Evolutionary conservation across 495 filamentous ascomycete species (phyloP).

Genomic region (Hyphodiscus hymeniophilus): DNA sequence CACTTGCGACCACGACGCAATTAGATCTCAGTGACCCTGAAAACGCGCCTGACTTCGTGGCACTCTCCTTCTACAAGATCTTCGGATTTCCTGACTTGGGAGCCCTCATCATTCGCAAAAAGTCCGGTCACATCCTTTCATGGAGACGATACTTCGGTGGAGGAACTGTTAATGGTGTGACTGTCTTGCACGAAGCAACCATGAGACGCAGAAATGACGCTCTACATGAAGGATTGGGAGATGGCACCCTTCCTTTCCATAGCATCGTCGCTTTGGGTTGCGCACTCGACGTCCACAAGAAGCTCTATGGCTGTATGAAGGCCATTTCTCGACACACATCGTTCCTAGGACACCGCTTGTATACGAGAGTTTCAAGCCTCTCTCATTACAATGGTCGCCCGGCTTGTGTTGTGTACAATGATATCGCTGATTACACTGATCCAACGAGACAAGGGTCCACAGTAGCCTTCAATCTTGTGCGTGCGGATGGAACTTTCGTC

Average conservation of each 20-base stretch:
- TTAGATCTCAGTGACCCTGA: constrained; percentile 52
- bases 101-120: constrained; percentile 57
- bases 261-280: constrained; percentile 62
- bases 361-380: constrained; percentile 41
- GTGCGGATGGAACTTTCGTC: constrained; percentile 45
- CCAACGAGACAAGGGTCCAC: constrained; percentile 56
- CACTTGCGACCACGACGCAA: constrained; percentile 57
- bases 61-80: constrained; percentile 72
- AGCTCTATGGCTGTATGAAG: constrained; percentile 54
- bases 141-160: constrained; percentile 68
- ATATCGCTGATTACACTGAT: constrained; percentile 45
- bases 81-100: constrained; percentile 76
- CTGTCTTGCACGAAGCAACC: constrained; percentile 55
- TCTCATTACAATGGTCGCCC: constrained; percentile 49
- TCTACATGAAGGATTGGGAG: constrained; percentile 63
- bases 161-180: constrained; percentile 67
- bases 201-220: constrained; percentile 39
- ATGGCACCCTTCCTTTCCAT: constrained; percentile 75
- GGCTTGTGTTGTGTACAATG: constrained; percentile 55
- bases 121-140: constrained; percentile 52
- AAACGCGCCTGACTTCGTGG: constrained; percentile 62
- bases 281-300: constrained; percentile 57
- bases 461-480: constrained; percentile 60
- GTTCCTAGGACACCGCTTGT: constrained; percentile 43
- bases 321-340: constrained; percentile 55